Evolutionary conservation across 2,329 filamentous ascomycete species (phyloP).

Genomic region (Arthrinium phaeospermum): DNA sequence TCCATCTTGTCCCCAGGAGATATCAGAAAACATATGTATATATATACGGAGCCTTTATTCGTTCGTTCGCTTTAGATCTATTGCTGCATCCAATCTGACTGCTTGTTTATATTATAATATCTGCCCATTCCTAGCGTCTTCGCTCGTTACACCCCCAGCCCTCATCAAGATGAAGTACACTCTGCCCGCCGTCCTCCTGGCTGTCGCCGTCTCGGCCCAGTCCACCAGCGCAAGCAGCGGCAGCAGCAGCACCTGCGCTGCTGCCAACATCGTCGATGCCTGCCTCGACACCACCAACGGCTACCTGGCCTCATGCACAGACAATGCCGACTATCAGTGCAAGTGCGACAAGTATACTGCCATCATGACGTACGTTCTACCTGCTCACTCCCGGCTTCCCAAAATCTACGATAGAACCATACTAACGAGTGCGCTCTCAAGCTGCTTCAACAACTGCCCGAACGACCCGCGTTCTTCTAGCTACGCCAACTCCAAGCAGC

Average conservation of each 20-base stretch:
- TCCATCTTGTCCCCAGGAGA: background rate
- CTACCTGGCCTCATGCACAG: slow-evolving; percentile 40
- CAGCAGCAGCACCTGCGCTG: slow-evolving; percentile 36
- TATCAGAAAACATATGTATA: background rate
- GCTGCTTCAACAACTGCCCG: slow-evolving; percentile 71
- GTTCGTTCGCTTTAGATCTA: background rate
- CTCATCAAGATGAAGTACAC: slow-evolving; percentile 22
- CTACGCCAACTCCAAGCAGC: slow-evolving; percentile 32
- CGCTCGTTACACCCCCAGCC: background rate
- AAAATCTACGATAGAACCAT: too few relatives aligned
- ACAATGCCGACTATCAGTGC: slow-evolving; percentile 50
- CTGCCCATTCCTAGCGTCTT: background rate
- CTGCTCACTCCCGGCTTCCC: background rate
- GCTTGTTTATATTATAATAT: background rate
- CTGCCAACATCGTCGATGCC: slow-evolving; percentile 43
- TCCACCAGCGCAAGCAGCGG: background rate
- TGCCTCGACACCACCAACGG: slow-evolving; percentile 43
- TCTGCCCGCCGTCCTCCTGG: slow-evolving; percentile 34
- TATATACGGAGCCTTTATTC: background rate
- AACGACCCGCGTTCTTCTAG: slow-evolving; percentile 42
- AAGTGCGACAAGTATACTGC: slow-evolving; percentile 61
- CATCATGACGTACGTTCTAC: slow-evolving; percentile 51
- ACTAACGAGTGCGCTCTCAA: slow-evolving; percentile 28
- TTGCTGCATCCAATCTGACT: background rate
- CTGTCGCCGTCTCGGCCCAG: slow-evolving; percentile 34